Evolutionary conservation across 148 eudicot genomes (phyloP).

Genomic region (Rhododendron ovatum): DNA sequence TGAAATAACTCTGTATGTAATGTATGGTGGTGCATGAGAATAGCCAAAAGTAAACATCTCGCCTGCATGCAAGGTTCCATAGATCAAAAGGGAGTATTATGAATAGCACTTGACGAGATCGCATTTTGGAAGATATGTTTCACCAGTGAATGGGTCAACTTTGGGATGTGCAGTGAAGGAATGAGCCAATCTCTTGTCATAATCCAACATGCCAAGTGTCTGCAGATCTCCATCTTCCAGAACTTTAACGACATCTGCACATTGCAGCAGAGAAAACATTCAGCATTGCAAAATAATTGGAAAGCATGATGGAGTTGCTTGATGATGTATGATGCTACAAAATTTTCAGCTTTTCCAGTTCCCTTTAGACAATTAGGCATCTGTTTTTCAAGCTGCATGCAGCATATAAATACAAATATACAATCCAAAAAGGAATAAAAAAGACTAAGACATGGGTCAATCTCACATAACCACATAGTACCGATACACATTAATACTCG

Average conservation of each 20-base stretch:
- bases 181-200: constrained; percentile 90
- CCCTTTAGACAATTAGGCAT: background rate
- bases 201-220: constrained; percentile 92
- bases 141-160: constrained; percentile 92
- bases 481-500: background rate
- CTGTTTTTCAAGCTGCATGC: background rate
- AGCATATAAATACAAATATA: constrained; percentile 1
- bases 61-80: constrained; percentile 40
- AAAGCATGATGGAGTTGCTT: background rate
- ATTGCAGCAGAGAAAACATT: background rate
- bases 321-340: background rate
- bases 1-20: constrained; percentile 87
- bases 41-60: constrained; percentile 99
- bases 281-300: background rate
- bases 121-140: constrained; percentile 1
- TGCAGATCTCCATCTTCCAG: constrained; percentile 98
- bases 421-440: background rate
- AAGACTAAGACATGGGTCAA: background rate
- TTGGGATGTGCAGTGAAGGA: constrained; percentile 96
- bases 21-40: constrained; percentile 65
- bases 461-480: background rate
- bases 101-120: background rate
- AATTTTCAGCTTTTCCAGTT: background rate
- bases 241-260: constrained; percentile 72
- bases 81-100: background rate